These are phyloP conservation scores for Sorghum bicolor DNA, from an alignment of 176 grass and related monocot species.

Conservation along the genomic window DNA sequence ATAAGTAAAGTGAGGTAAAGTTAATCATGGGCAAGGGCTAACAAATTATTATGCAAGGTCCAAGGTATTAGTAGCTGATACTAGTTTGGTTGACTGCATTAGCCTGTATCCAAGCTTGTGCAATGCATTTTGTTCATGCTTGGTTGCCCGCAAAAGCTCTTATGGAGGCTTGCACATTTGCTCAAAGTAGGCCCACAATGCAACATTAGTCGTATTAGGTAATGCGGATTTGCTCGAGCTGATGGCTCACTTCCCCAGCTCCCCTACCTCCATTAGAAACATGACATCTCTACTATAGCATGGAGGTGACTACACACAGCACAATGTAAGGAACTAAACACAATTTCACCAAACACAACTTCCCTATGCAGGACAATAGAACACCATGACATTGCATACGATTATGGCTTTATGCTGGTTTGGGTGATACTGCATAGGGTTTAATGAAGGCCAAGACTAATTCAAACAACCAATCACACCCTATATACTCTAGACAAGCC, in stretches of 20 bases:
- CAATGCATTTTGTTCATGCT: background rate
- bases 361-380: background rate
- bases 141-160: background rate
- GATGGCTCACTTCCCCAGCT: background rate
- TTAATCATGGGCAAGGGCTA: background rate
- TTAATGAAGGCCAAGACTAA: background rate
- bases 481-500: background rate
- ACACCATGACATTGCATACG: background rate
- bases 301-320: background rate
- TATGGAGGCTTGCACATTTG: background rate
- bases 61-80: background rate
- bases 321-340: background rate
- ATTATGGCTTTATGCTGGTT: background rate
- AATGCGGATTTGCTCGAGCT: background rate
- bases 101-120: background rate
- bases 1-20: constrained; percentile 5
- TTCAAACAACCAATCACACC: background rate
- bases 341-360: background rate
- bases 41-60: constrained; percentile 4
- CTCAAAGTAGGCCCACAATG: background rate
- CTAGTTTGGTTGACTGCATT: background rate
- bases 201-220: background rate
- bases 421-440: background rate
- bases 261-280: background rate
- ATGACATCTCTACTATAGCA: background rate